Conservation (phyloP, 2,329 filamentous ascomycete genomes). For the Polychaeton citri region DNA sequence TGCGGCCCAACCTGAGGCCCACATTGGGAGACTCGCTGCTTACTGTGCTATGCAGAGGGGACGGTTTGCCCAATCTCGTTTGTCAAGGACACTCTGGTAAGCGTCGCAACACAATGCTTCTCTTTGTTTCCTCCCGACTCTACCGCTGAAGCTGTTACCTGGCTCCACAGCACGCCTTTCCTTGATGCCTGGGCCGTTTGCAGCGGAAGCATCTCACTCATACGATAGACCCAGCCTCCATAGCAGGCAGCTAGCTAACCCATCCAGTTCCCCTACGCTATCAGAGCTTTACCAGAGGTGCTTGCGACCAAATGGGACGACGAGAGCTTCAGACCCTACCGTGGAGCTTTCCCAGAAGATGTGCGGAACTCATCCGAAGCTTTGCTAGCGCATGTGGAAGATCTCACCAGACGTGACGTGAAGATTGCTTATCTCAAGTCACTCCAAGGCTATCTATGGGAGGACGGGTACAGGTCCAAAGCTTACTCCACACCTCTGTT, state of each 20-base stretch:
- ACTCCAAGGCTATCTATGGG: constrained; percentile 69
- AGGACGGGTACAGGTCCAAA: constrained; percentile 57
- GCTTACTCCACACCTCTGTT: constrained; percentile 61
- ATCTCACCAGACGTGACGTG: constrained; percentile 58
- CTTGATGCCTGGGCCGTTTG: no score
- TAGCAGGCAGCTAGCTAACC: neutral
- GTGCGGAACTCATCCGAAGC: constrained; percentile 44
- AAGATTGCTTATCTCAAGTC: constrained; percentile 68
- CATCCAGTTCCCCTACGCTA: constrained; percentile 61
- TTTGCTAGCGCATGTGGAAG: constrained; percentile 53
- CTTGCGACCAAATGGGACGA: constrained; percentile 55
- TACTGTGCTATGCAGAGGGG: constrained; percentile 44
- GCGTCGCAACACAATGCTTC: no score
- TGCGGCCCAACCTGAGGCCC: neutral
- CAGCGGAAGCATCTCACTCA: no score
- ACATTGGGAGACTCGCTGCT: neutral
- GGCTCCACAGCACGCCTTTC: no score
- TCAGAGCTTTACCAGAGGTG: constrained; percentile 50
- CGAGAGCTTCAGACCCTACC: constrained; percentile 51
- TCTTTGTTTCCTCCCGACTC: no score
- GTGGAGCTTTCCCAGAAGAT: constrained; percentile 56
- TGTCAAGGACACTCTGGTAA: constrained; percentile 70
- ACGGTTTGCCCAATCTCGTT: constrained; percentile 75
- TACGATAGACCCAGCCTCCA: no score
- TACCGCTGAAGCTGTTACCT: no score